Percentiles rank a stretch among this genome's conserved stretches.
Conservation (phyloP, 2,329 filamentous ascomycete species). For the Lizonia empirigonia region DNA sequence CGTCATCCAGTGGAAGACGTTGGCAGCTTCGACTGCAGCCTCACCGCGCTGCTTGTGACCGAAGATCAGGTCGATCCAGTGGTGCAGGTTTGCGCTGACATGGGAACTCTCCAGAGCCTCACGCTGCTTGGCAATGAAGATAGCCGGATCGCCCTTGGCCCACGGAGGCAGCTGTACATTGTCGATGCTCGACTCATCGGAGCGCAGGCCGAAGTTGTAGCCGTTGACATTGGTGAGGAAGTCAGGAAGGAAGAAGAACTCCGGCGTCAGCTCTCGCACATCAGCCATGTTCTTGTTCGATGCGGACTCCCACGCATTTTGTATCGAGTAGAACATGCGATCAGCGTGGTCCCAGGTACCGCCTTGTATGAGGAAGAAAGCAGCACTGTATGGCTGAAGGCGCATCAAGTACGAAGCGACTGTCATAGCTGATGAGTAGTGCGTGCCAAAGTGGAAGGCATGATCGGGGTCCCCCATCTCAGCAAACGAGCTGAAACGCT, state of each 20-base stretch:
- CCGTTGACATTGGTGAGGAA: constrained; percentile 93
- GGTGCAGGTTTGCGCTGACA: constrained; percentile 85
- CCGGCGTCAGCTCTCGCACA: constrained; percentile 90
- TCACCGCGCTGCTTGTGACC: constrained; percentile 93
- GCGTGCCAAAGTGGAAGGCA: constrained; percentile 96
- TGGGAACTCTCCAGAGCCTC: constrained; percentile 93
- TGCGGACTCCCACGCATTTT: constrained; percentile 88
- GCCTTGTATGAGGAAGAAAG: constrained; percentile 92
- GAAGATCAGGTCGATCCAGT: constrained; percentile 96
- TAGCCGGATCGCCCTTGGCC: constrained; percentile 94
- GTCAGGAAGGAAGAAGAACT: constrained; percentile 96
- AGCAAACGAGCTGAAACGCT: constrained; percentile 83
- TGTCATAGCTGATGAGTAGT: constrained; percentile 99
- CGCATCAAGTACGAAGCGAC: constrained; percentile 96
- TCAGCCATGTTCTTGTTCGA: constrained; percentile 91
- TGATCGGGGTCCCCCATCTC: constrained; percentile 82
- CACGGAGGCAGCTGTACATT: constrained; percentile 89
- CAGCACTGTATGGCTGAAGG: constrained; percentile 93
- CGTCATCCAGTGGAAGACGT: constrained; percentile 94
- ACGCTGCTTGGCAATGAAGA: constrained; percentile 95
- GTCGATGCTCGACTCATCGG: constrained; percentile 78
- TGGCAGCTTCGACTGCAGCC: constrained; percentile 85
- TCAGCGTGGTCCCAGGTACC: constrained; percentile 96
- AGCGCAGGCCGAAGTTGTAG: constrained; percentile 92
- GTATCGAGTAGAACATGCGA: constrained; percentile 90